Evolutionary conservation across 192 early-diverging fungal genomes (phyloP), one percentile per base, ranked within the genome.

Genomic region (Linnemannia elongata): DNA sequence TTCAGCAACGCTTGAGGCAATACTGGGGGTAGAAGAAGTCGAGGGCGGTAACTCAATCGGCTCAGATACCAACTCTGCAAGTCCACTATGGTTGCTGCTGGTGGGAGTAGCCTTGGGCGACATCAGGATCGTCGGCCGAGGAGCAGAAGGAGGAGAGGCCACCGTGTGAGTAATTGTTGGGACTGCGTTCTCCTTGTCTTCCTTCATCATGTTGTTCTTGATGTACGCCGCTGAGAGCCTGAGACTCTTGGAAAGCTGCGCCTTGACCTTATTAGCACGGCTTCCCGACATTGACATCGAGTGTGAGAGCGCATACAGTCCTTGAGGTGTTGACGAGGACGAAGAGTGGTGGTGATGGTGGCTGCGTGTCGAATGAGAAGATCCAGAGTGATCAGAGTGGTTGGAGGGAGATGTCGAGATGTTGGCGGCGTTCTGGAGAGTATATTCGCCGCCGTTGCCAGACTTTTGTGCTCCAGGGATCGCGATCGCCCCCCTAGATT

Each of bases 151-250:
- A 52, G 68, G 63, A 20, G 68, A 33, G 27, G 69, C 20, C 12
- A 70, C 68, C 1, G 77, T 30, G 44, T 78, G 77, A 8, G 44
- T 39, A 27, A 52, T 47, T 45, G 36, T 44, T 0, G 79, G 71
- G 18, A 69, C 44, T 1, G 75, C 9, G 10, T 35, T 27, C 4
- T 81, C 85, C 72, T 72, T 81, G 9, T 87, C 85, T 7, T 87
- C 85, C 44, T 87, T 87, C 85, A 81, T 75, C 85, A 87, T 87
- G 41, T 87, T 87, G 76, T 81, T 87, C 79, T 87, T 87, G 42
- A 87, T 74, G 57, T 87, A 87, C 1, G 85, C 85, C 18, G 85
- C 85, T 30, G 85, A 87, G 1, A 87, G 49, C 12, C 76, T 68
- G 20, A 87, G 57, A 42, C 85, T 81, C 72, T 87, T 87, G 42